Evolutionary conservation across 2,329 filamentous ascomycete species (phyloP), one percentile per base, ranked within the genome.

Genomic region (Colletotrichum destructivum): DNA sequence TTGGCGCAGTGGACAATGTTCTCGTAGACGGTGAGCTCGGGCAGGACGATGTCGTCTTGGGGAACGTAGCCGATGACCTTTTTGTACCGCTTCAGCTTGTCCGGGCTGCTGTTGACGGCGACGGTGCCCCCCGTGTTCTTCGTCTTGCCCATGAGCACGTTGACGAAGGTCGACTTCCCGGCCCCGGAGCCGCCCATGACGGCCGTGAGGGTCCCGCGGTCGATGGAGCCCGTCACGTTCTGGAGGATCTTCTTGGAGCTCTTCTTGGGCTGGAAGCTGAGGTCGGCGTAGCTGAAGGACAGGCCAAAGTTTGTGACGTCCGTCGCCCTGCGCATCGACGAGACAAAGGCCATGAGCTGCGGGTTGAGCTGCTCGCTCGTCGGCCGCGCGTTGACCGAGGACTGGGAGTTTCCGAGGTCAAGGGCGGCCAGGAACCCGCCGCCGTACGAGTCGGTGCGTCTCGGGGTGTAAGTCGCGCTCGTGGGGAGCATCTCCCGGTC

Each of bases 31-130:
- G 89, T 91, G 56, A 91, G 78, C 75, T 91, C 88, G 0, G 88
- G 86, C 12, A 90, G 81, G 3, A 91, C 84, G 35, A 91, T 84
- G 76, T 91, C 89, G 72, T 91, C 88, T 75, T 91, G 89, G 1
- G 89, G 89, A 3, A 91, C 89, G 71, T 90, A 90, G 26, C 88
- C 88, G 35, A 90, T 89, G 69, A 90, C 81, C 76, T 90, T 89
- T 78, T 88, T 89, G 78, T 88, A 90, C 52, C 81, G 80, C 75
- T 82, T 82, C 79, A 88, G 82, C 72, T 83, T 83, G 15, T 84
- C 83, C 0, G 84, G 81, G 5, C 81, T 79, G n/a, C 85, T 85
- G 72, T 90, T 90, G 73, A 90, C 83, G 57, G 84, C 86, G 35
- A 88, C 85, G 0, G 81, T 74, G 2, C 88, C 88, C 0, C 82